Percentiles rank a stretch among this genome's conserved stretches.
Evolutionary conservation across 2,329 filamentous ascomycete genomes (phyloP).

Genomic region (Monascus ruber): DNA sequence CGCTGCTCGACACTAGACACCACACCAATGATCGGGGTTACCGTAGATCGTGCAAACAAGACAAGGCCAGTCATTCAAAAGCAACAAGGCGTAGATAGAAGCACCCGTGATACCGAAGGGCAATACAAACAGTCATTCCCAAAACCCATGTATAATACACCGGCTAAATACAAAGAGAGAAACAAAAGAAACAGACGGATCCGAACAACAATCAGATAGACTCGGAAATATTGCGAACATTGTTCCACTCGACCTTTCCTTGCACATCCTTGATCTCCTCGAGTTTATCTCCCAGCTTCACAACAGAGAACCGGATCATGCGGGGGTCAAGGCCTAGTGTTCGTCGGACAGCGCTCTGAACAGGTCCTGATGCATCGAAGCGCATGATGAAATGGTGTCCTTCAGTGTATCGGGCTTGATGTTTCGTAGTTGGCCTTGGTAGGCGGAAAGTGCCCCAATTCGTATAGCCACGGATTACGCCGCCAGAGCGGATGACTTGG

Average conservation of each 20-base stretch:
- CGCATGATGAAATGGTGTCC: slow-evolving; percentile 98
- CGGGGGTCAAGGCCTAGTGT: slow-evolving; percentile 78
- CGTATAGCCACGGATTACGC: slow-evolving; percentile 80
- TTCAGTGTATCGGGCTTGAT: slow-evolving; percentile 70
- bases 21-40: no score
- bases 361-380: slow-evolving; percentile 67
- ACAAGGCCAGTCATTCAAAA: no score
- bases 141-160: no score
- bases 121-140: no score
- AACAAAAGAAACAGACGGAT: no score
- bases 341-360: slow-evolving; percentile 62
- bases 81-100: no score
- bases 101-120: no score
- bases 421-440: slow-evolving; percentile 64
- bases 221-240: slow-evolving; percentile 16
- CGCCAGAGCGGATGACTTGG: slow-evolving; percentile 68
- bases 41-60: no score
- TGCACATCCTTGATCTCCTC: slow-evolving; percentile 49
- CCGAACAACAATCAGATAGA: neutral
- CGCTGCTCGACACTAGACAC: no score
- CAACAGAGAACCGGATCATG: slow-evolving; percentile 75
- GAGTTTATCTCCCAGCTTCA: slow-evolving; percentile 66
- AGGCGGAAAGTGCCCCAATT: slow-evolving; percentile 95
- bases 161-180: no score
- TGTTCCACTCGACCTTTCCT: slow-evolving; percentile 45